Evolutionary conservation across 768 basidiomycete genomes (phyloP), one percentile per base, ranked within the genome.

Genomic region (Termitomyces titanicus): DNA sequence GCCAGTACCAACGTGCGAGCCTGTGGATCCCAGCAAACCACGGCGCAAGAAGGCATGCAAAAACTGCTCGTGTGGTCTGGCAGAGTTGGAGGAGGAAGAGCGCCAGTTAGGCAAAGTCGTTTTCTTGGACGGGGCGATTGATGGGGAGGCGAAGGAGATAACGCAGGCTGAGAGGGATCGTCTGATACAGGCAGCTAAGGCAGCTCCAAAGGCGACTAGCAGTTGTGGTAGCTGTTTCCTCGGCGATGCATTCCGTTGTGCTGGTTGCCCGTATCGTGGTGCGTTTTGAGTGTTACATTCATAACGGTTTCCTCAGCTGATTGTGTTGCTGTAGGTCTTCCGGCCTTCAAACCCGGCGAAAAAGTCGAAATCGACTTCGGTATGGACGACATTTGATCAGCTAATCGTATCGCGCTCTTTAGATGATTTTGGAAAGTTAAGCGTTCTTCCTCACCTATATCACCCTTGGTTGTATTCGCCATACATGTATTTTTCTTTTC

Each of bases 191-290:
- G 89, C 89, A 9, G 89, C 87, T 0, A 82, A 79, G 64, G 80
- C 81, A 20, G 83, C 92, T 13, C 85, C 86, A 12, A 92, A 92
- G 74, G 93, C 91, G 35, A 98, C 94, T 52, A 96, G 94, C 68
- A 94, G 92, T 66, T 98, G 97, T 75, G 96, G 95, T 15, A 98
- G 80, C 74, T 99, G 97, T 77, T 98, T 92, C 77, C 75, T 98
- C 35, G 97, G 97, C 10, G 97, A 99, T 72, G 97, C 97, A 3
- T 99, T 99, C 75, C 79, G 97, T 66, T 99, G 97, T 72, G 88
- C 88, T 22, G 85, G 93, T 51, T 99, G 97, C 70, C 97, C 97
- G 27, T 99, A 98, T 72, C 77, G 92, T 43, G 96, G 96, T 98
- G 62, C 57, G 91, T 82, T 17, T n/a, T 37, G 22, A 57, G 18